phyloP scores from a whole-genome alignment of 306 rosid genomes.

The Vigna reflexopilosa region DNA sequence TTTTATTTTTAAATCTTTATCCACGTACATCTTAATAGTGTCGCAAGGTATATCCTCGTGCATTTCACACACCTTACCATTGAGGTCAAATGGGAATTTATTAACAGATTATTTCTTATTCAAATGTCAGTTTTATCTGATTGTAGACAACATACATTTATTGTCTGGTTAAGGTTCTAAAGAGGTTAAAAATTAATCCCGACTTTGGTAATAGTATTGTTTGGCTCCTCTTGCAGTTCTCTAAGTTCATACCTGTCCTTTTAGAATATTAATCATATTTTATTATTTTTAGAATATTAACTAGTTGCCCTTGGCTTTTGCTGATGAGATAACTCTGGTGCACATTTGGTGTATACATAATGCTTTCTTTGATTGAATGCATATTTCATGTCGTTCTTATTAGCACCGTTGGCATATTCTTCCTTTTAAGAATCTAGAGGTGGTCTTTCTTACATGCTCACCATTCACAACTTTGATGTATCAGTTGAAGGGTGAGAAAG shows the following conservation, averaged over 20 bases:
- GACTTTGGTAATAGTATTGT: background rate
- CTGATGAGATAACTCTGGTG: background rate
- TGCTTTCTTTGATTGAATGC: background rate
- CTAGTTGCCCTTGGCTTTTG: background rate
- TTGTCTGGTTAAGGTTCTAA: background rate
- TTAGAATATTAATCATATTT: background rate
- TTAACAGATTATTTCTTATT: background rate
- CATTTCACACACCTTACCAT: too few relatives aligned
- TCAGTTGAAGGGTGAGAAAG: slow-evolving; percentile 98
- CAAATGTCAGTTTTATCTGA: background rate
- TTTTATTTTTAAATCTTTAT: too few relatives aligned
- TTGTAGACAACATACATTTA: slow-evolving; percentile 6
- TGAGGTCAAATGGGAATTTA: too few relatives aligned
- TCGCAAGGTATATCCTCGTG: too few relatives aligned
- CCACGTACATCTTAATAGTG: background rate
- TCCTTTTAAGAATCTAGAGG: too few relatives aligned
- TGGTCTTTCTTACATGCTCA: slow-evolving; percentile 11
- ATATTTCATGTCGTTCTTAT: background rate
- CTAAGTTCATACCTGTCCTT: background rate
- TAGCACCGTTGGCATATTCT: too few relatives aligned
- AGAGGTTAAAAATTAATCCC: background rate
- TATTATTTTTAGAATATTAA: too few relatives aligned
- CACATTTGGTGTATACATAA: background rate
- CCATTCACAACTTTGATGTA: slow-evolving; percentile 30
- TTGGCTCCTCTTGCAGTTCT: slow-evolving; percentile 6